A percentile compares a stretch with the other conserved stretches of the same genome.
Conservation (phyloP, 2,329 filamentous ascomycete genomes). For the Pezicula radicicola region DNA sequence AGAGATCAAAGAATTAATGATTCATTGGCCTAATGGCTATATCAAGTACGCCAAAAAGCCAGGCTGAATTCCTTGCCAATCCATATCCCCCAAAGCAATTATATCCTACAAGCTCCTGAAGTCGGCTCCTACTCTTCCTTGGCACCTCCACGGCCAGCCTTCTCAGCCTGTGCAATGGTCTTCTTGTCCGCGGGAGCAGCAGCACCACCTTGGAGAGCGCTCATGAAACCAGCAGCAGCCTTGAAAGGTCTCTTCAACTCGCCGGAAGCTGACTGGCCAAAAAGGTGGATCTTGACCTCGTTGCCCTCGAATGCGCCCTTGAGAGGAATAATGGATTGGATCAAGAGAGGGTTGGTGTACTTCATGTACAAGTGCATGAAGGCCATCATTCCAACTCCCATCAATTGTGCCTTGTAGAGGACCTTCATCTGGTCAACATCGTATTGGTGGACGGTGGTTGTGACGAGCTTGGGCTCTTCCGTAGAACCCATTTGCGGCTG, state of each 20-base stretch:
- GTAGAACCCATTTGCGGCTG: constrained; percentile 87
- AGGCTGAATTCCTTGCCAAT: not conserved
- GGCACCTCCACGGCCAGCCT: constrained; percentile 65
- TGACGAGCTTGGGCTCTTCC: constrained; percentile 94
- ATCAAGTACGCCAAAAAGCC: not conserved
- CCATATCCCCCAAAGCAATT: not conserved
- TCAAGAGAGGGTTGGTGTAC: constrained; percentile 98
- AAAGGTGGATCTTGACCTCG: constrained; percentile 91
- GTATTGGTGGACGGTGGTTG: constrained; percentile 95
- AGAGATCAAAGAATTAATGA: not conserved
- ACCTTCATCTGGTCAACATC: constrained; percentile 81
- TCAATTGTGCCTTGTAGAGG: constrained; percentile 85
- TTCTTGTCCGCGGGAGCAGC: constrained; percentile 83
- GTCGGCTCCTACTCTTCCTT: constrained; percentile 59
- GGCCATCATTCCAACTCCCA: constrained; percentile 96
- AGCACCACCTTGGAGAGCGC: constrained; percentile 64
- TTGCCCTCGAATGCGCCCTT: constrained; percentile 96
- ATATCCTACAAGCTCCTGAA: not conserved
- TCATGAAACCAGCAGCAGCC: constrained; percentile 77
- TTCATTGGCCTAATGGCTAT: not conserved
- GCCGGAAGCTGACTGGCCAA: constrained; percentile 80
- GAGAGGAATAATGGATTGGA: constrained; percentile 97
- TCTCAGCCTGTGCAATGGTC: constrained; percentile 76
- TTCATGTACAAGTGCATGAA: constrained; percentile 99
- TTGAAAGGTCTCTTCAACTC: constrained; percentile 98